A percentile compares a stretch with the other conserved stretches of the same genome.
phyloP scores from a whole-genome alignment of 345 rosid species.

The Cardamine chenopodiifolia region DNA sequence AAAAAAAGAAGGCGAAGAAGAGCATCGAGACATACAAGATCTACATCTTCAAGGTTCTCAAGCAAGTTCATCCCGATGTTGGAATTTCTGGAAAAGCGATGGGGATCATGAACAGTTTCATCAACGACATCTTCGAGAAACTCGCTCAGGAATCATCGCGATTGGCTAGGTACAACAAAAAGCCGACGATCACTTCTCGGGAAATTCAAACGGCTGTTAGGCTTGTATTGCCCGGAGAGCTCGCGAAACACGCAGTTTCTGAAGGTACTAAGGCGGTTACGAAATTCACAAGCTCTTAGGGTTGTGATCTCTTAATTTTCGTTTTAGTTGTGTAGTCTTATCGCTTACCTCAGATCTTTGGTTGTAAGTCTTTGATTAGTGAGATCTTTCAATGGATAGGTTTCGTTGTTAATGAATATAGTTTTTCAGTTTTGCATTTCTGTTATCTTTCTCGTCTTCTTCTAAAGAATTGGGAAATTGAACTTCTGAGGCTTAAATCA shows the following conservation, averaged over 20 bases:
- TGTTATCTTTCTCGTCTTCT: background rate
- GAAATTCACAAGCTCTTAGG: constrained; percentile 43
- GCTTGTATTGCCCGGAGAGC: constrained; percentile 41
- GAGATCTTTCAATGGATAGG: background rate
- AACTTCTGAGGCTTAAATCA: background rate
- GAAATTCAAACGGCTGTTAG: constrained; percentile 46
- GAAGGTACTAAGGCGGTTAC: constrained; percentile 46
- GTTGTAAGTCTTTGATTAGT: background rate
- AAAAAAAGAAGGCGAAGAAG: constrained; percentile 45
- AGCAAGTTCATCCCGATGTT: constrained; percentile 44
- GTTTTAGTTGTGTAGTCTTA: background rate
- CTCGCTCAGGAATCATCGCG: constrained; percentile 39
- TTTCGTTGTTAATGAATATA: constrained; percentile 13
- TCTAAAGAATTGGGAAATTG: background rate
- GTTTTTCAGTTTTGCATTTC: background rate
- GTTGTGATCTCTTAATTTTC: background rate
- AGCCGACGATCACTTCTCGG: constrained; percentile 40
- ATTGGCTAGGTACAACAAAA: constrained; percentile 42
- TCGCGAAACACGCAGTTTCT: constrained; percentile 44
- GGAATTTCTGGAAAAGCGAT: constrained; percentile 42
- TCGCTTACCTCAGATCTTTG: background rate
- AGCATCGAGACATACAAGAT: constrained; percentile 44
- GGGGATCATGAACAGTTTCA: constrained; percentile 49
- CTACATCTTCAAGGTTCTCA: constrained; percentile 46
- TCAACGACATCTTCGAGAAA: constrained; percentile 45